Percentiles rank a stretch among this genome's conserved stretches.
Evolutionary conservation across 331 rosid genomes (phyloP).

Genomic region (Rhamnella rubrinervis): DNA sequence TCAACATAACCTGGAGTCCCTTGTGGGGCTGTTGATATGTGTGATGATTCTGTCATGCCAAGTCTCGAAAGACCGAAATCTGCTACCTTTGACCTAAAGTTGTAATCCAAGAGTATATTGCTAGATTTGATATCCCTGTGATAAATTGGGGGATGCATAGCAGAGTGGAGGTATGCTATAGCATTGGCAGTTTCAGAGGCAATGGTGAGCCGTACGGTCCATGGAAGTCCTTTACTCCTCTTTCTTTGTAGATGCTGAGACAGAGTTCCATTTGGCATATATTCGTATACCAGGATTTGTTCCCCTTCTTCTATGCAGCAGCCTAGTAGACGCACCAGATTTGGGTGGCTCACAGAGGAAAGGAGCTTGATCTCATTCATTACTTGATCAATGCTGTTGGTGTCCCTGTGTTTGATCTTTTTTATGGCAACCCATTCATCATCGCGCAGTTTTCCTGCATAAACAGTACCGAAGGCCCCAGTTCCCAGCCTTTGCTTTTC

Average conservation of each 20-base stretch:
- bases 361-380: constrained; percentile 92
- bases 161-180: constrained; percentile 84
- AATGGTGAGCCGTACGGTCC: constrained; percentile 80
- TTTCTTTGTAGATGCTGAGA: constrained; percentile 80
- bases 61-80: constrained; percentile 97
- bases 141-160: constrained; percentile 83
- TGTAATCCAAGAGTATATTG: constrained; percentile 72
- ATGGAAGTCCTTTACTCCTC: constrained; percentile 66
- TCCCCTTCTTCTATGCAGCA: constrained; percentile 87
- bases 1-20: constrained; percentile 99
- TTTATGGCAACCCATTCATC: constrained; percentile 81
- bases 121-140: constrained; percentile 93
- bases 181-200: constrained; percentile 90
- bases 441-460: constrained; percentile 73
- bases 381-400: constrained; percentile 79
- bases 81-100: constrained; percentile 84
- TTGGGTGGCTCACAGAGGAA: constrained; percentile 93
- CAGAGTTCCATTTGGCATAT: constrained; percentile 89
- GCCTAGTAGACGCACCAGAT: constrained; percentile 86
- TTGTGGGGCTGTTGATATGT: constrained; percentile 92
- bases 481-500: constrained; percentile 79
- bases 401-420: constrained; percentile 73
- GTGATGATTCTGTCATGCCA: constrained; percentile 79
- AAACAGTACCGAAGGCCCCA: constrained; percentile 91
- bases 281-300: constrained; percentile 88